Conservation (phyloP, 2,329 filamentous ascomycete genomes). For the Epichloe brachyelytri region DNA sequence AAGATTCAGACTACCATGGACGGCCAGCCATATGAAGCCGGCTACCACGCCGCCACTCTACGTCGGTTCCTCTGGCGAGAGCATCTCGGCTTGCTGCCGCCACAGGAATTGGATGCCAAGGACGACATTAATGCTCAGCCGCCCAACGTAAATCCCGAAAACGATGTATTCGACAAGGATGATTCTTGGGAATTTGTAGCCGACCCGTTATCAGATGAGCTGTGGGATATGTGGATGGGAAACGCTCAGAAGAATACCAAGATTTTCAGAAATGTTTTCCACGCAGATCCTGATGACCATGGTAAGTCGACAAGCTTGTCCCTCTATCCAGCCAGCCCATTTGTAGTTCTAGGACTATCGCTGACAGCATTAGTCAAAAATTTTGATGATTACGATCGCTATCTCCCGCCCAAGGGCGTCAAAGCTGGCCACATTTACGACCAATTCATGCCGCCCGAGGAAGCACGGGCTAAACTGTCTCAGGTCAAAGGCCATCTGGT, state of each 20-base stretch:
- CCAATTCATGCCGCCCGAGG: constrained; percentile 56
- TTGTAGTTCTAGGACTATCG: background rate
- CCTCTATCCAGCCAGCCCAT: background rate
- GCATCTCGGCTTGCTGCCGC: constrained; percentile 68
- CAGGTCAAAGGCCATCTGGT: constrained; percentile 80
- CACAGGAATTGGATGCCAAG: constrained; percentile 55
- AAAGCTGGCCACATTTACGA: constrained; percentile 84
- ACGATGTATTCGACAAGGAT: constrained; percentile 48
- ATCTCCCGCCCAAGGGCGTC: constrained; percentile 54
- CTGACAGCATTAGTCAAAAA: constrained; percentile 48
- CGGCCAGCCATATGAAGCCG: constrained; percentile 62
- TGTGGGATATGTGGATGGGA: constrained; percentile 57
- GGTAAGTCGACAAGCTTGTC: constrained; percentile 32
- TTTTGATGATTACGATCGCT: constrained; percentile 80
- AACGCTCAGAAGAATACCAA: constrained; percentile 60
- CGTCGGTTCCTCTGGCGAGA: constrained; percentile 80
- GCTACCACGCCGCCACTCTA: constrained; percentile 71
- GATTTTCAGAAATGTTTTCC: constrained; percentile 68
- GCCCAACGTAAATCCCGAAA: constrained; percentile 51
- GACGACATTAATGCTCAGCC: constrained; percentile 63
- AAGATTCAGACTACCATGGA: constrained; percentile 62
- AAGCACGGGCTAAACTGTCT: constrained; percentile 64
- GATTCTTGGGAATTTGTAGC: constrained; percentile 52
- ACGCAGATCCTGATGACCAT: constrained; percentile 78
- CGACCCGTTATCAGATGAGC: constrained; percentile 54